Base-by-base conservation (phyloP, 1,284 basidiomycete genomes). In the Ceratobasidium sp. region DNA sequence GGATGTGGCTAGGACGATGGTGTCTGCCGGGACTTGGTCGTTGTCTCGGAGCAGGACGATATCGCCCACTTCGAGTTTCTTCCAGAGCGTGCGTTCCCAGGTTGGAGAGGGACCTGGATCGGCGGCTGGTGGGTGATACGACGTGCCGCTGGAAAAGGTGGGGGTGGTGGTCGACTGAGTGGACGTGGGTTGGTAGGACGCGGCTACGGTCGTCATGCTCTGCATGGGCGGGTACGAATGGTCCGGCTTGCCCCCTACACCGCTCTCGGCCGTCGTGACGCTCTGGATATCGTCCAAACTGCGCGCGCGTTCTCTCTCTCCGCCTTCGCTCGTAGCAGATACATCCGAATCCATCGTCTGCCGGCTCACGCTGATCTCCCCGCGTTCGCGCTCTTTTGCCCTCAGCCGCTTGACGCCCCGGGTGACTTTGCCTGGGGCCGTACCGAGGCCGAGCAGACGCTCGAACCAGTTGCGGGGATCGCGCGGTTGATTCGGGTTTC, bases 1-100 rank as follows among this genome's bases (percentile, higher is more conserved):
- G n/a, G 95, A 97, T 0, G 98, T 98, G 0, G 97, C 88, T 85
- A 96, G 98, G 80, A 99, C 94, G 80, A 99, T 90, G 80, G 99
- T 88, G 83, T 99, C 97, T 0, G 97, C 97, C 0, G 98, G 97
- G 69, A 99, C 89, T 6, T 91, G 87, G 81, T 99, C 95, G 84
- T 96, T 90, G 83, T 97, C 93, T 84, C 90, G 88, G 80, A 99
- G 92, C 84, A 94, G 95, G 84, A 99, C 92, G 83, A 98, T 93
- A 86, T 99, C 97, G 83, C 56, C 98, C 98, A 6, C 99, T 97
- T 42, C 90, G 90, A 64, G 99, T 85, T 99, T 96, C 85, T 99
- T 97, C 98, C 98, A 99, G 42, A 90, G 88, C 3, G 89, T 90
- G 80, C 89, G 89, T 82, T 90, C 90, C 97, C 97, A 99, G 80